Percentiles rank a stretch among this genome's conserved stretches.
phyloP scores from a whole-genome alignment of 352 stramenopile species.

The Phytophthora boehmeriae region DNA sequence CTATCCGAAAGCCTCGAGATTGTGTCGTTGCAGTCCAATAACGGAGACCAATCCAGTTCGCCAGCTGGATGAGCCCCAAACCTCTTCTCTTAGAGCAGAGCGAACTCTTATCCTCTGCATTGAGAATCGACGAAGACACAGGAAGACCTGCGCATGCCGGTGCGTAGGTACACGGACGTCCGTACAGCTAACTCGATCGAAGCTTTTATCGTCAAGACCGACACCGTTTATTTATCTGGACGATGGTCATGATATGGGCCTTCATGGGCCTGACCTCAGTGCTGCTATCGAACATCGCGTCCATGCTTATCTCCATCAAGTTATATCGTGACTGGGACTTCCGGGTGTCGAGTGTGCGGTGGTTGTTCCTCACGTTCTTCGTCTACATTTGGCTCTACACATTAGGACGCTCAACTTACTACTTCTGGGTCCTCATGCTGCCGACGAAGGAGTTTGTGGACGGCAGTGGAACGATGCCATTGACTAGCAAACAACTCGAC shows the following conservation, averaged over 20 bases:
- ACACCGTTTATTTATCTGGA: conserved; percentile 21
- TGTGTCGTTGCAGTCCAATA: conserved; percentile 9
- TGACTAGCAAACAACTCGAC: conserved; percentile 47
- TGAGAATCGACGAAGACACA: conserved; percentile 11
- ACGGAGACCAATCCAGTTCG: conserved; percentile 23
- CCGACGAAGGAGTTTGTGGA: conserved; percentile 39
- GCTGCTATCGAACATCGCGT: conserved; percentile 40
- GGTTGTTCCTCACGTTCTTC: conserved; percentile 67
- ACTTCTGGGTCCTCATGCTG: conserved; percentile 48
- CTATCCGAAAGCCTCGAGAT: conserved; percentile 10
- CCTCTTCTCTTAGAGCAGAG: conserved; percentile 23
- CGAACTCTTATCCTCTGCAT: conserved; percentile 17
- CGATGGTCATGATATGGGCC: conserved; percentile 42
- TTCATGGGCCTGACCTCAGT: conserved; percentile 35
- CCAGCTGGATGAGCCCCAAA: conserved; percentile 24
- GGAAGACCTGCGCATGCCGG: conserved; percentile 25
- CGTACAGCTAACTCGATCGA: conserved; percentile 8
- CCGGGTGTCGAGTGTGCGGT: conserved; percentile 57
- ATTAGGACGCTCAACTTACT: conserved; percentile 36
- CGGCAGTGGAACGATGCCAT: conserved; percentile 33
- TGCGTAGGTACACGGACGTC: conserved; percentile 17
- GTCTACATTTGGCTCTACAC: conserved; percentile 53
- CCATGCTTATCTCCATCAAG: conserved; percentile 46
- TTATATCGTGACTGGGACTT: conserved; percentile 55
- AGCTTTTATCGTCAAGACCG: conserved; percentile 1